Evolutionary conservation across 164 flowering plant genomes (phyloP).

Genomic region (Vitis labrusca): DNA sequence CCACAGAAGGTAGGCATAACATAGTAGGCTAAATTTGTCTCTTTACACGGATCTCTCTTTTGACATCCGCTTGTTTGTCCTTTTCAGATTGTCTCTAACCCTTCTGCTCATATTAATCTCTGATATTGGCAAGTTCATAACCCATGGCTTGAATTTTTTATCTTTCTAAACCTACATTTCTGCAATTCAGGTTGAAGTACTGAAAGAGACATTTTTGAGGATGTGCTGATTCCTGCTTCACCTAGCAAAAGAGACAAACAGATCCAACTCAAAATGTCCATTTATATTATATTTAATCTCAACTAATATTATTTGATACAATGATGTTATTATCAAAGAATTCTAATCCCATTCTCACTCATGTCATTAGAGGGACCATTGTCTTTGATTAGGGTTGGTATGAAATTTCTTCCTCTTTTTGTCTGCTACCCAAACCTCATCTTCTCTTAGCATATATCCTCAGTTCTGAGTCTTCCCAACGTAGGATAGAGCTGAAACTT

Average conservation of each 20-base stretch:
- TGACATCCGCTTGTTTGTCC: conserved; percentile 22
- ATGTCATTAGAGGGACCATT: conserved; percentile 8
- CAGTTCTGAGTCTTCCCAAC: conserved; percentile 1
- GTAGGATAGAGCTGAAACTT: neutral
- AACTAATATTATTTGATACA: conserved; percentile 4
- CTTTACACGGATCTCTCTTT: conserved; percentile 30
- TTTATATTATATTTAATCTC: neutral
- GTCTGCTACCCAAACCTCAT: conserved; percentile 20
- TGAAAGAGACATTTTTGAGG: neutral
- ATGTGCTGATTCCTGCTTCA: neutral
- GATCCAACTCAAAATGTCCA: neutral
- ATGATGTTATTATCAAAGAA: conserved; percentile 20
- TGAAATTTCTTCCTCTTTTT: conserved; percentile 32
- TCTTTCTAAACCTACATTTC: too few relatives aligned
- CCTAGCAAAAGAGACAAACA: conserved; percentile 14
- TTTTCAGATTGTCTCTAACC: conserved; percentile 17
- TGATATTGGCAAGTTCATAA: neutral
- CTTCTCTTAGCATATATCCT: conserved; percentile 19
- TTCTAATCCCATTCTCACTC: conserved; percentile 7
- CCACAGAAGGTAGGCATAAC: conserved; percentile 27
- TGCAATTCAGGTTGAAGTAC: neutral
- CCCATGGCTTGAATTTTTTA: too few relatives aligned
- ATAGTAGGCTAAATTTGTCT: conserved; percentile 25
- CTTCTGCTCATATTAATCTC: neutral
- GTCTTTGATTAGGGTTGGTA: conserved; percentile 21